These are phyloP conservation scores for Cylindrotheca closterium DNA, from an alignment of 108 stramenopile genomes.

Conservation along the genomic window DNA sequence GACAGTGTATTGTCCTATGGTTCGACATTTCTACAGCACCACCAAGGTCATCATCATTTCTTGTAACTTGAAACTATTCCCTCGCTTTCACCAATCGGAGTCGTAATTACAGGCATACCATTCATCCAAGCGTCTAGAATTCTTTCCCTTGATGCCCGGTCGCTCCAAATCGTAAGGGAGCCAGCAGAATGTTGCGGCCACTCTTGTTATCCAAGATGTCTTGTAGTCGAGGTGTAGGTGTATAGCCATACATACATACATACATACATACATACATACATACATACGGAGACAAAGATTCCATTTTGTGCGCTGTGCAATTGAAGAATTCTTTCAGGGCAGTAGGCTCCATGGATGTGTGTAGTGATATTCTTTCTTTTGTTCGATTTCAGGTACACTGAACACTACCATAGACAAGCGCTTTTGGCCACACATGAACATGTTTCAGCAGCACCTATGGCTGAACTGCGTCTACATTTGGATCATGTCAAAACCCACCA, in stretches of 20 bases:
- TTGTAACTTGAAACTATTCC: constrained; percentile 64
- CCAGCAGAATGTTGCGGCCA: constrained; percentile 54
- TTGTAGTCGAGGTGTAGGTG: constrained; percentile 34
- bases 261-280: too few relatives aligned
- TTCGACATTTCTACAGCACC: constrained; percentile 38
- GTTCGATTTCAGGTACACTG: constrained; percentile 41
- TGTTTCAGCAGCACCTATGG: constrained; percentile 33
- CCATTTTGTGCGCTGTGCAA: constrained; percentile 39
- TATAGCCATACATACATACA: too few relatives aligned
- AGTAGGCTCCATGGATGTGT: constrained; percentile 70
- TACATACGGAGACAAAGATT: constrained; percentile 57
- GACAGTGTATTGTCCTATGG: too few relatives aligned
- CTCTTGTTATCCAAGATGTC: constrained; percentile 20
- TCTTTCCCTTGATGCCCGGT: constrained; percentile 86
- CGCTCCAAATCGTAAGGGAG: constrained; percentile 81
- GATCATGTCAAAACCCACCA: constrained; percentile 71
- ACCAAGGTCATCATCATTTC: constrained; percentile 35
- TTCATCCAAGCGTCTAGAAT: constrained; percentile 76
- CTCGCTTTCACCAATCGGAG: constrained; percentile 71
- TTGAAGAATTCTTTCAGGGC: constrained; percentile 26
- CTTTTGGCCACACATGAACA: too few relatives aligned
- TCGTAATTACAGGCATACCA: constrained; percentile 78
- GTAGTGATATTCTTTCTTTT: too few relatives aligned
- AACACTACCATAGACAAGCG: constrained; percentile 75
- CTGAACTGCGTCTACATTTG: constrained; percentile 72